These are phyloP conservation scores for Arctium lappa DNA, from an alignment of 129 eudicot species.

Conservation along the genomic window DNA sequence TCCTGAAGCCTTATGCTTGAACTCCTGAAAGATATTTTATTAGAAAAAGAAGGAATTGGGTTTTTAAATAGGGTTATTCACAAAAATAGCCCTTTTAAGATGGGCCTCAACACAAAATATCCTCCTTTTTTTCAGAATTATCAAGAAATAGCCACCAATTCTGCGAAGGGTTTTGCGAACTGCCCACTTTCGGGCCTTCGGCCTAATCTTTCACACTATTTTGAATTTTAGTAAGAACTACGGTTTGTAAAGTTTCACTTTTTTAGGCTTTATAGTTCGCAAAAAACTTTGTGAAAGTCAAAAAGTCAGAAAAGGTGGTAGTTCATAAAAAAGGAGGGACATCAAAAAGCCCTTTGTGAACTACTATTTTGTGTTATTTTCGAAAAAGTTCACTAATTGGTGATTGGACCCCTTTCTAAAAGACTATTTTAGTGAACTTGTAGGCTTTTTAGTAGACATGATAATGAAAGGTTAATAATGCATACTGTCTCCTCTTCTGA, in stretches of 20 bases:
- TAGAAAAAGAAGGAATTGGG: not conserved
- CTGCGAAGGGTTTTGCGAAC: not conserved
- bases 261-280: not conserved
- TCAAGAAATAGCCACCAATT: not conserved
- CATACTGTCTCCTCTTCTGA: constrained; percentile 86
- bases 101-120: too few species aligned
- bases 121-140: not conserved
- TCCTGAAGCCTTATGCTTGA: constrained; percentile 59
- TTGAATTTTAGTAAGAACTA: not conserved
- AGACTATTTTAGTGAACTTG: not conserved
- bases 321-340: not conserved
- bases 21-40: constrained; percentile 48
- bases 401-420: not conserved
- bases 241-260: not conserved
- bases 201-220: not conserved
- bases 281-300: not conserved
- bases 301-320: not conserved
- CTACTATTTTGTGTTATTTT: not conserved
- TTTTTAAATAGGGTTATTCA: not conserved
- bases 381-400: not conserved
- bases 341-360: not conserved
- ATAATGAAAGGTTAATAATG: not conserved
- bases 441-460: not conserved
- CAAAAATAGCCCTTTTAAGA: not conserved
- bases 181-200: not conserved